Evolutionary conservation across 306 rosid genomes (phyloP).

Genomic region (Trichosanthes truncata): DNA sequence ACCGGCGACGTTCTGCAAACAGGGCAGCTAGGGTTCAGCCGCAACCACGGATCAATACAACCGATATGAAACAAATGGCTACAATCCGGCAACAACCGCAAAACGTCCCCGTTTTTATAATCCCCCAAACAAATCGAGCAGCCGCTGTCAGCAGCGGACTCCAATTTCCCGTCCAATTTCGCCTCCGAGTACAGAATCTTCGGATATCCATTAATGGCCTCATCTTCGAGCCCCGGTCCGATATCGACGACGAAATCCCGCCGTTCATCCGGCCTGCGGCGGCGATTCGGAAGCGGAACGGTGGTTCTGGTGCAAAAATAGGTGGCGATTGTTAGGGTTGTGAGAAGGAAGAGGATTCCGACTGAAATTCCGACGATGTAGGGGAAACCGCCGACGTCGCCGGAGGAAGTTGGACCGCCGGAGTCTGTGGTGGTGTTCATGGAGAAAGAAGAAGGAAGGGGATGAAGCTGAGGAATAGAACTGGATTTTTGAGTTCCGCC

Average conservation of each 20-base stretch:
- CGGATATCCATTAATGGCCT: slow-evolving; percentile 53
- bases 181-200: slow-evolving; percentile 62
- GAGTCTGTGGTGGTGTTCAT: background rate
- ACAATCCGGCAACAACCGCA: slow-evolving; percentile 72
- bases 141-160: slow-evolving; percentile 30
- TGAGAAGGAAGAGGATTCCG: slow-evolving; percentile 72
- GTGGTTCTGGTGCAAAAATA: slow-evolving; percentile 57
- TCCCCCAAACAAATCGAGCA: slow-evolving; percentile 83
- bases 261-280: slow-evolving; percentile 1
- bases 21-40: slow-evolving; percentile 80
- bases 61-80: slow-evolving; percentile 57
- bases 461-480: background rate
- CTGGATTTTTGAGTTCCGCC: background rate
- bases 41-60: slow-evolving; percentile 84
- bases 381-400: slow-evolving; percentile 47
- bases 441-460: background rate
- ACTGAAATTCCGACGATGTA: slow-evolving; percentile 72
- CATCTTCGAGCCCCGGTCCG: slow-evolving; percentile 68
- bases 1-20: slow-evolving; percentile 83
- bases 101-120: slow-evolving; percentile 45
- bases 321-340: slow-evolving; percentile 77
- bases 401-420: slow-evolving; percentile 8
- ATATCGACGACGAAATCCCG: slow-evolving; percentile 39
- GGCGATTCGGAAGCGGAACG: slow-evolving; percentile 11
- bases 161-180: slow-evolving; percentile 31